Evolutionary conservation across 1,284 basidiomycete genomes (phyloP), one percentile per base, ranked within the genome.

Genomic region (Testicularia cyperi): DNA sequence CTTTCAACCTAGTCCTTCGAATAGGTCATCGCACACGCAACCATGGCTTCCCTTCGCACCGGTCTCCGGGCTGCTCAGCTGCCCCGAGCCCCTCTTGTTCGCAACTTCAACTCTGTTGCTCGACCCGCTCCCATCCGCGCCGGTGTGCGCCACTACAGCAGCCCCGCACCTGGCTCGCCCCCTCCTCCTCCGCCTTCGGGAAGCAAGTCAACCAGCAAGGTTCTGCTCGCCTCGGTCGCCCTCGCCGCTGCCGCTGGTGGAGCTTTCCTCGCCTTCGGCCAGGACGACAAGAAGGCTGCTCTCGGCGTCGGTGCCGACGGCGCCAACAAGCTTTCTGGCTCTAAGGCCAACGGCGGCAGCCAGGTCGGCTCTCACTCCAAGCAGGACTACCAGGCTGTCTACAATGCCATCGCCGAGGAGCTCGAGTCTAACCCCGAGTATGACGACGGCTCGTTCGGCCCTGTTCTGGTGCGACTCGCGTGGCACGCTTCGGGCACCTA

Each of bases 401-500:
- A 75, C 69, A 74, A 75, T 34, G 69, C 61, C 19, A 72, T 75
- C 42, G 71, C 72, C 23, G 51, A 65, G 23, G 29, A 44, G 32
- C 58, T 75, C 38, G 73, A 75, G 43, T 46, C 55, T 12, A 58
- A 72, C 47, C 48, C 60, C 27, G 53, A 68, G 28, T 71, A 71
- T 52, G 68, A 71, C 32, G 65, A 71, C 21, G 74, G 72, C 24
- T 68, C 65, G 16, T 68, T 68, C 23, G 74, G 71, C 13, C 74
- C 74, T 19, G 70, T 75, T 10, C 61, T 74, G 8, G 64, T 76
- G 20, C 68, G 74, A 44, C 62, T 76, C 6, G 67, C 74, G 25
- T 76, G 74, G 74, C 74, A 76, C 60, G 60, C 70, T 15, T 63
- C 61, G 20, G 70, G 70, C 12, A 75, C 72, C 29, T 70, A 60